Conservation (phyloP, 2,329 filamentous ascomycete genomes). For the Aotearoamyces nothofagi region DNA sequence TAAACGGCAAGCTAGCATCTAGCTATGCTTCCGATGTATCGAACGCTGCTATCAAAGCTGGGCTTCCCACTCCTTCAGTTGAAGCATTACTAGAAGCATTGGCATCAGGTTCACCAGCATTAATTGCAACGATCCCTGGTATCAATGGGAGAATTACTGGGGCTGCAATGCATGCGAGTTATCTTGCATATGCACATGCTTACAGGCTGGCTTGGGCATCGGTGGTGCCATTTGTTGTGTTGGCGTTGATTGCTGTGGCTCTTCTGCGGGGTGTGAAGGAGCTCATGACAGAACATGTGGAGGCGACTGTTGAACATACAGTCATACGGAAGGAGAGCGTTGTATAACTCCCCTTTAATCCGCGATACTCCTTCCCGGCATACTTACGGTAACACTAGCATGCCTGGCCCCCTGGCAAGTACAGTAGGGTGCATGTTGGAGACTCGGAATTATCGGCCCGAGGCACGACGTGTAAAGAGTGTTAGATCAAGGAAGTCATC, state of each 20-base stretch:
- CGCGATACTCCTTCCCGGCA: too few species aligned
- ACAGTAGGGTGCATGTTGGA: too few species aligned
- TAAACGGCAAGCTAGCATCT: constrained; percentile 27
- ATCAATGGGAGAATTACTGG: constrained; percentile 23
- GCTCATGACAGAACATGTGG: constrained; percentile 36
- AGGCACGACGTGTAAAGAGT: too few species aligned
- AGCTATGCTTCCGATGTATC: constrained; percentile 25
- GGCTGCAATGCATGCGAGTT: constrained; percentile 24
- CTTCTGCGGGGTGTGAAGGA: constrained; percentile 31
- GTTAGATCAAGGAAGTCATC: too few species aligned
- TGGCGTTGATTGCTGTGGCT: constrained; percentile 28
- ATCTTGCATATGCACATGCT: constrained; percentile 28
- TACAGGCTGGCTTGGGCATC: constrained; percentile 34
- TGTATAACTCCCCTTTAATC: too few species aligned
- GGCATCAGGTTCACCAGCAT: constrained; percentile 17
- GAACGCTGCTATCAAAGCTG: constrained; percentile 25
- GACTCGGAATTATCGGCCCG: too few species aligned
- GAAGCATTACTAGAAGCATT: constrained; percentile 24
- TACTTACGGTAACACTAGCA: too few species aligned
- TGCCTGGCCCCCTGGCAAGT: too few species aligned
- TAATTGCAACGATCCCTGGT: constrained; percentile 19
- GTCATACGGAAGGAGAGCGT: constrained; percentile 6
- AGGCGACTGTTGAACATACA: constrained; percentile 31
- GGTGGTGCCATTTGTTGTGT: constrained; percentile 33
- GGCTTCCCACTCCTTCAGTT: constrained; percentile 24